Conservation (phyloP, 2,329 filamentous ascomycete genomes). For the Helminthosporium solani region DNA sequence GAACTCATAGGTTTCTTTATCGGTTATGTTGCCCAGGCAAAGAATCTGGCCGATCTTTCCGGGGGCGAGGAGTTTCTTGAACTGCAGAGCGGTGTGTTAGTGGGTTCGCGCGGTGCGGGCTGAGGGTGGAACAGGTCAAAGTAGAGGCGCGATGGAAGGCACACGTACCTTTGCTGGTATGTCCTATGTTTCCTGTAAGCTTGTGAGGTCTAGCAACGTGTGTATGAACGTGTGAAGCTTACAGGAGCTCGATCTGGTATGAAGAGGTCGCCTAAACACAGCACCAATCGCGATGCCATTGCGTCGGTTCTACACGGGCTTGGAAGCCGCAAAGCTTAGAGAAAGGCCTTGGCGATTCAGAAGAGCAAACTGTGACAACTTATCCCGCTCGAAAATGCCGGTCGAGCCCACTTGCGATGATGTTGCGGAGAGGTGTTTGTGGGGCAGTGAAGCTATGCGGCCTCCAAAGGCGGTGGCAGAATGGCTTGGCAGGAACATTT, state of each 20-base stretch:
- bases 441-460: conserved; percentile 9
- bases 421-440: neutral
- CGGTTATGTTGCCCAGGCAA: conserved; percentile 60
- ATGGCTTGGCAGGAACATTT: conserved; percentile 3
- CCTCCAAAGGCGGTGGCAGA: conserved; percentile 12
- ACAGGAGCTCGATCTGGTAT: conserved; percentile 46
- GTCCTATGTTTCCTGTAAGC: conserved; percentile 43
- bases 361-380: neutral
- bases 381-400: neutral
- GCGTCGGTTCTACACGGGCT: conserved; percentile 9
- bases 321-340: neutral
- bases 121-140: neutral
- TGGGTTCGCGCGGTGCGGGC: conserved; percentile 2
- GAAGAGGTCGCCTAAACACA: conserved; percentile 46
- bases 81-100: conserved; percentile 25
- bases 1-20: conserved; percentile 58
- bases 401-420: neutral
- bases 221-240: conserved; percentile 16
- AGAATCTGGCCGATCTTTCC: conserved; percentile 61
- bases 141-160: neutral
- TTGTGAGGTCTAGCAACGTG: conserved; percentile 33
- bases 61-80: conserved; percentile 59
- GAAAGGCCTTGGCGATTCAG: neutral
- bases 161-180: conserved; percentile 44
- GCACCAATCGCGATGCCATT: conserved; percentile 47